Evolutionary conservation across 2,329 filamentous ascomycete species (phyloP).

Genomic region (Trichoderma harzianum): DNA sequence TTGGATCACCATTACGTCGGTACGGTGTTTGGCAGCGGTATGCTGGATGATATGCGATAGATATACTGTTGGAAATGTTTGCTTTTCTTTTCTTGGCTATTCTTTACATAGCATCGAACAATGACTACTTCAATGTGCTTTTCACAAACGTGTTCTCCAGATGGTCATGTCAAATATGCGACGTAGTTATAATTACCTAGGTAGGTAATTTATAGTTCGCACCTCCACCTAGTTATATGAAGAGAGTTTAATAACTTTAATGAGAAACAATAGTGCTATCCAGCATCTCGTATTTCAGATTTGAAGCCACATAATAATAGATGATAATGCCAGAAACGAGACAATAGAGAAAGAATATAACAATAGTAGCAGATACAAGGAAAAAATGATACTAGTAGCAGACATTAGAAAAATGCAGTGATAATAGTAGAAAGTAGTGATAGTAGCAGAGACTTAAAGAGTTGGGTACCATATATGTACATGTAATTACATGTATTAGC

Average conservation of each 20-base stretch:
- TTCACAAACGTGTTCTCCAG: background rate
- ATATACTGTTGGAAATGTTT: background rate
- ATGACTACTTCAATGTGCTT: background rate
- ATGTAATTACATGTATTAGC: background rate
- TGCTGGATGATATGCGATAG: background rate
- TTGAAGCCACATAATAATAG: background rate
- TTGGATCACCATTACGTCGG: background rate
- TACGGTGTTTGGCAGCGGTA: background rate
- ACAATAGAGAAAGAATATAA: too few relatives aligned
- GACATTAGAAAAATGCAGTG: too few relatives aligned
- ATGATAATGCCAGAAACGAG: too few relatives aligned
- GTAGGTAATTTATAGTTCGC: background rate
- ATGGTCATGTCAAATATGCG: background rate
- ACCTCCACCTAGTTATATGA: background rate
- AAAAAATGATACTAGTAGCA: too few relatives aligned
- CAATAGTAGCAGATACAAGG: too few relatives aligned
- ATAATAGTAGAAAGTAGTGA: too few relatives aligned
- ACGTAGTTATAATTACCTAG: too few relatives aligned
- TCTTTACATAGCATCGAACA: background rate
- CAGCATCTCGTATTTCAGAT: background rate
- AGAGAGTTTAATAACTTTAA: background rate
- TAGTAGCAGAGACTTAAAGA: background rate
- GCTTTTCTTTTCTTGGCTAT: background rate
- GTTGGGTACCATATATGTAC: too few relatives aligned
- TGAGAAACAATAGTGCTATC: background rate